phyloP scores from a whole-genome alignment of 2,329 filamentous ascomycete genomes.

The Colletotrichum endophyticum region DNA sequence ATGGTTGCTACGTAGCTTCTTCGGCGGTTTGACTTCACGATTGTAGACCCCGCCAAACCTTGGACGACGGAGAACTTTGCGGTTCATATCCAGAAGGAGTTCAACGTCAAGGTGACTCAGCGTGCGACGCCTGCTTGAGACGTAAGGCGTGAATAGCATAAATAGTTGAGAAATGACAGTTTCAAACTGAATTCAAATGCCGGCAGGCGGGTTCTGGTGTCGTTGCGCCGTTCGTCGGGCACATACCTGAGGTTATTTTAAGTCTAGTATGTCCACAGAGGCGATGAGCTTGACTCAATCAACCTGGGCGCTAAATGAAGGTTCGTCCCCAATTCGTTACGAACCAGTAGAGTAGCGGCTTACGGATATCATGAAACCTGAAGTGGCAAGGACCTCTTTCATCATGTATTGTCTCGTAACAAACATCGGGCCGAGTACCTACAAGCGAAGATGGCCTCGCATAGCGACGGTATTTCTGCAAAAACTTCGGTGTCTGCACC shows the following conservation, averaged over 20 bases:
- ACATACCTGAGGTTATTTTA: neutral
- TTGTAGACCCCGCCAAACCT: conserved; percentile 28
- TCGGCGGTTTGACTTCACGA: conserved; percentile 26
- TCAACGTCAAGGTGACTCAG: conserved; percentile 22
- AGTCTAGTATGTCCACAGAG: neutral
- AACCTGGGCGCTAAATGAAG: neutral
- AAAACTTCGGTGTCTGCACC: neutral
- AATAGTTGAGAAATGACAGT: neutral
- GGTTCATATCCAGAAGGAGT: conserved; percentile 30
- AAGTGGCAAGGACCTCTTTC: neutral
- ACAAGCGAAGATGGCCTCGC: neutral
- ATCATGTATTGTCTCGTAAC: neutral
- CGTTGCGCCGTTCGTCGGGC: neutral
- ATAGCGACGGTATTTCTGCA: neutral
- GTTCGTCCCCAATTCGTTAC: neutral
- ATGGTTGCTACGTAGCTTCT: conserved; percentile 22
- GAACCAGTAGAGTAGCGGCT: neutral
- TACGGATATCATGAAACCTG: neutral
- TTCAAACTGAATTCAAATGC: neutral
- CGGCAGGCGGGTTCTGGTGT: neutral
- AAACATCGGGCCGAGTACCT: neutral
- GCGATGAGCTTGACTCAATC: neutral
- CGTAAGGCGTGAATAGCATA: neutral
- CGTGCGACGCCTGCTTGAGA: neutral
- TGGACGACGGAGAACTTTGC: conserved; percentile 33